Evolutionary conservation across 116 monocot species (phyloP).

Genomic region (Zostera marina): DNA sequence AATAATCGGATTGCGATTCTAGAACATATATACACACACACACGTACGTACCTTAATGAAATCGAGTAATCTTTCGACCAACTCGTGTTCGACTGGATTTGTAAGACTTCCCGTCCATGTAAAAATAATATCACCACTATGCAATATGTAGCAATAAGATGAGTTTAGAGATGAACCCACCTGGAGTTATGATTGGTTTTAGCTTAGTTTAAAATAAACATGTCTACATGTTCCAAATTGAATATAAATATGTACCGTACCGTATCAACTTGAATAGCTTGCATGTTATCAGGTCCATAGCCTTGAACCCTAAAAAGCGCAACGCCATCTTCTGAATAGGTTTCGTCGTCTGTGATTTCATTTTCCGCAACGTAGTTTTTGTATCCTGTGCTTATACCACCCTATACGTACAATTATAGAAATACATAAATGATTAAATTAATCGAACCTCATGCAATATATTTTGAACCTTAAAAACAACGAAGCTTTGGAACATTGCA

Average conservation of each 20-base stretch:
- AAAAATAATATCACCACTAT: constrained; percentile 51
- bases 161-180: constrained; percentile 78
- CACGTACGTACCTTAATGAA: constrained; percentile 95
- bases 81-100: constrained; percentile 51
- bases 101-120: constrained; percentile 79
- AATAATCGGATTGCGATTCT: no score
- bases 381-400: constrained; percentile 77
- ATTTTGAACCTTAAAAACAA: constrained; percentile 74
- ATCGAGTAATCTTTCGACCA: constrained; percentile 74
- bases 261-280: constrained; percentile 85
- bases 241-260: constrained; percentile 23
- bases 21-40: no score
- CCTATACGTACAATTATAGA: constrained; percentile 22
- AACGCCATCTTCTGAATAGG: constrained; percentile 54
- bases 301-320: constrained; percentile 88
- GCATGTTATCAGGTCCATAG: constrained; percentile 83
- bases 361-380: constrained; percentile 56
- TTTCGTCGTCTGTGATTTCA: constrained; percentile 30
- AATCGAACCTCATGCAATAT: no score
- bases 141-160: constrained; percentile 85
- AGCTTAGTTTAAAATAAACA: no score
- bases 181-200: no score
- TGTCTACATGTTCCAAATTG: no score
- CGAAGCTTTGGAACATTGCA: constrained; percentile 69
- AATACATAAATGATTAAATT: neutral